phyloP scores from a whole-genome alignment of 805 yeast genomes.

The Grigorovia humatica region DNA sequence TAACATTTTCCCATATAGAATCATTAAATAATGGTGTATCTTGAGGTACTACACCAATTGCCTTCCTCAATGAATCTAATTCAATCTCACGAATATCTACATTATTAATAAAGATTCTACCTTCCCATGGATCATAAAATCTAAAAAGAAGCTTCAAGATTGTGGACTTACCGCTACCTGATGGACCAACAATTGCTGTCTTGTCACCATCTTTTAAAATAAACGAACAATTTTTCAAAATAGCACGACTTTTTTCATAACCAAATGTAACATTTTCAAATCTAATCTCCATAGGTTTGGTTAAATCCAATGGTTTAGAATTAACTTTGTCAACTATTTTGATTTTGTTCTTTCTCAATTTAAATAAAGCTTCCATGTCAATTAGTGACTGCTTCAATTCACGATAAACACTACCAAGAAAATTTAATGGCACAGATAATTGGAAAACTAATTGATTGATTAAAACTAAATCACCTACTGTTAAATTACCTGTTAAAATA shows the following conservation, averaged over 20 bases:
- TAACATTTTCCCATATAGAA: constrained; percentile 73
- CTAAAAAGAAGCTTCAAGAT: constrained; percentile 74
- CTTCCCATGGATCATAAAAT: constrained; percentile 74
- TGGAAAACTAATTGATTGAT: constrained; percentile 95
- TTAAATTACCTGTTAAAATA: constrained; percentile 67
- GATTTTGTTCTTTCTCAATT: constrained; percentile 66
- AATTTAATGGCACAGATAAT: constrained; percentile 86
- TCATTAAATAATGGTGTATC: constrained; percentile 95
- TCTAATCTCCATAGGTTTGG: constrained; percentile 58
- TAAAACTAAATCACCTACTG: constrained; percentile 90
- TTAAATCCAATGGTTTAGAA: constrained; percentile 1
- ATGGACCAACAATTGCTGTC: constrained; percentile 93
- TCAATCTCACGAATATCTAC: constrained; percentile 73
- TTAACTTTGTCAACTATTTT: constrained; percentile 52
- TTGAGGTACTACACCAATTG: constrained; percentile 92
- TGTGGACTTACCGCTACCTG: constrained; percentile 94
- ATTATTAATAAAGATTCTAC: constrained; percentile 77
- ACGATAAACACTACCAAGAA: constrained; percentile 89
- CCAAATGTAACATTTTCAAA: constrained; percentile 93
- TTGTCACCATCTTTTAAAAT: constrained; percentile 83
- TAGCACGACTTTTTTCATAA: constrained; percentile 81
- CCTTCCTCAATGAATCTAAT: constrained; percentile 59
- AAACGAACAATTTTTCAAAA: constrained; percentile 69
- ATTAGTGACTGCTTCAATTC: constrained; percentile 86
- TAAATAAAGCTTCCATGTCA: constrained; percentile 93